A percentile compares a stretch with the other conserved stretches of the same genome.
These are phyloP conservation scores for Plasmodium fragile DNA, from an alignment of 169 alveolate genomes.

Conservation along the genomic window DNA sequence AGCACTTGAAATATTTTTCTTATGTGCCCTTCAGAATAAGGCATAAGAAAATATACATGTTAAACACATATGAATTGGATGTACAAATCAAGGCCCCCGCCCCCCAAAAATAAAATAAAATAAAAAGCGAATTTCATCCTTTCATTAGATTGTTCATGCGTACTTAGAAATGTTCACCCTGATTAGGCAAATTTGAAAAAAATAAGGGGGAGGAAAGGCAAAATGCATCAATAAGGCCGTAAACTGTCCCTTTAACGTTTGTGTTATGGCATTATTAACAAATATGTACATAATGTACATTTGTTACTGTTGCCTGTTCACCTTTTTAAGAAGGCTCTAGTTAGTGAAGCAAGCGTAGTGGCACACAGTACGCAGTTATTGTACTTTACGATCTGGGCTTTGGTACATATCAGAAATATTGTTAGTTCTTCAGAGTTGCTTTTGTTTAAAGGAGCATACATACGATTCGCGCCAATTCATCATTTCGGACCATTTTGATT, in stretches of 20 bases:
- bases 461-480: background rate
- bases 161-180: conserved; percentile 2
- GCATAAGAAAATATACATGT: background rate
- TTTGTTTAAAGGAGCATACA: background rate
- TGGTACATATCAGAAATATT: background rate
- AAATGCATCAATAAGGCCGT: background rate
- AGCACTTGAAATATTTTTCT: background rate
- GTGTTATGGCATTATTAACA: background rate
- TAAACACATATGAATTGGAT: background rate
- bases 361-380: background rate
- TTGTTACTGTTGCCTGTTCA: background rate
- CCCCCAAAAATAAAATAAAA: background rate
- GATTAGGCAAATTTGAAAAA: background rate
- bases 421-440: background rate
- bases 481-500: background rate
- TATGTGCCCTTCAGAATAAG: background rate
- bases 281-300: background rate
- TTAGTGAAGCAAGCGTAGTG: background rate
- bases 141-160: background rate
- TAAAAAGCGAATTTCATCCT: background rate
- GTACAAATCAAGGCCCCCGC: background rate
- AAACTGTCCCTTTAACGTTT: background rate
- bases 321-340: background rate
- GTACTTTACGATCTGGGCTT: background rate
- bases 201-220: background rate